phyloP scores from a whole-genome alignment of 2,329 filamentous ascomycete genomes.

The Colletotrichum lini region DNA sequence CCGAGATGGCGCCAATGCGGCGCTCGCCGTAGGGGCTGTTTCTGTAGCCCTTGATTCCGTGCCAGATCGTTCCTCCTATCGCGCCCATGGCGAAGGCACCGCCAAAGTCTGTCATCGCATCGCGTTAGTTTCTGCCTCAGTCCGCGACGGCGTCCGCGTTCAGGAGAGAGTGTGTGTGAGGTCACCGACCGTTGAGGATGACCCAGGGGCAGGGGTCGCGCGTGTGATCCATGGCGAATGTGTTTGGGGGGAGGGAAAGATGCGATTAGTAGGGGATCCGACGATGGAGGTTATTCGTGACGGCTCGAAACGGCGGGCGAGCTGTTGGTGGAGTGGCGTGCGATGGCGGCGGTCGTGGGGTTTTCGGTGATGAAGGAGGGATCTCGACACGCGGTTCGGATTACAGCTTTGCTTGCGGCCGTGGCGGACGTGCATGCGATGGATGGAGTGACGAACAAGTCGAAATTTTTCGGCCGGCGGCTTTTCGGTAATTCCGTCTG shows the following conservation, averaged over 20 bases:
- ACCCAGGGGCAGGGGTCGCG: constrained; percentile 98
- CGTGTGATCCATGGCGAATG: constrained; percentile 85
- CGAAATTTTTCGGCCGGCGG: constrained; percentile 24
- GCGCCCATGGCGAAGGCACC: constrained; percentile 96
- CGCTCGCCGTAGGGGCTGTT: constrained; percentile 94
- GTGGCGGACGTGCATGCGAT: constrained; percentile 11
- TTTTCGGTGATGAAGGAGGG: constrained; percentile 4
- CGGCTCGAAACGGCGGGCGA: neutral
- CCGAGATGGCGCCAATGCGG: constrained; percentile 94
- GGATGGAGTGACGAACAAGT: constrained; percentile 21
- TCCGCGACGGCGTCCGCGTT: too few relatives aligned
- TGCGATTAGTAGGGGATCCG: constrained; percentile 20
- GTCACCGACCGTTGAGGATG: constrained; percentile 77
- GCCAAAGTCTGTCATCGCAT: constrained; percentile 76
- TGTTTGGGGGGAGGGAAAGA: constrained; percentile 25
- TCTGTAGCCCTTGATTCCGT: constrained; percentile 94
- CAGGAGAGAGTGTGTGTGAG: neutral
- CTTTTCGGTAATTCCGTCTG: constrained; percentile 20
- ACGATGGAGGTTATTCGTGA: neutral
- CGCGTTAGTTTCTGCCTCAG: neutral
- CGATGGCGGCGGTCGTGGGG: neutral
- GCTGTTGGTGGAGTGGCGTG: neutral
- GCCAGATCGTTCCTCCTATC: constrained; percentile 90
- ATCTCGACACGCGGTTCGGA: constrained; percentile 11
- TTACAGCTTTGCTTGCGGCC: neutral